These are phyloP conservation scores for Termitomyces sp. DNA, from an alignment of 768 basidiomycete genomes.

Conservation along the genomic window DNA sequence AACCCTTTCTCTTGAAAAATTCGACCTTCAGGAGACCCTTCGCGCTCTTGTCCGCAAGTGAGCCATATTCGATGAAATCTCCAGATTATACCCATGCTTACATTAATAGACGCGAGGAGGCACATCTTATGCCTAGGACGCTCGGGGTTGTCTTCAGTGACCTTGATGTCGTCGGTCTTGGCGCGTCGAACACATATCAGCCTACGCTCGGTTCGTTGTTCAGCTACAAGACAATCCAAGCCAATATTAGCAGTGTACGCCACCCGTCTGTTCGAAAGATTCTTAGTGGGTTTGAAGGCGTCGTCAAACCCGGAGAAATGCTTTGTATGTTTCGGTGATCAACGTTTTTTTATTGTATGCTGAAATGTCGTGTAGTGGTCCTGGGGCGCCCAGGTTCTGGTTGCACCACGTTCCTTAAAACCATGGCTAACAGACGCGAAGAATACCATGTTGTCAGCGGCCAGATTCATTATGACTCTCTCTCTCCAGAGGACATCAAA, in stretches of 20 bases:
- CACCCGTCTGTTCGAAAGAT: constrained; percentile 68
- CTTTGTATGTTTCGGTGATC: constrained; percentile 48
- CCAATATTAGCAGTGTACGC: constrained; percentile 37
- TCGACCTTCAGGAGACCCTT: constrained; percentile 28
- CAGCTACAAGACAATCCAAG: constrained; percentile 37
- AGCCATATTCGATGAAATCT: constrained; percentile 5
- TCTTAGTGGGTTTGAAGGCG: constrained; percentile 59
- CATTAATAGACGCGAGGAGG: constrained; percentile 13
- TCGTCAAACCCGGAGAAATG: constrained; percentile 71
- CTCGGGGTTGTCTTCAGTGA: constrained; percentile 51
- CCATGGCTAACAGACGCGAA: constrained; percentile 69
- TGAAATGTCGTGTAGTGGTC: constrained; percentile 49
- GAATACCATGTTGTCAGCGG: constrained; percentile 73
- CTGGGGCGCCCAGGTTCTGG: constrained; percentile 84
- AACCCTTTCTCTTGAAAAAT: too few species aligned
- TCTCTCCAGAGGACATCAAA: constrained; percentile 59
- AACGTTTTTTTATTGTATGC: background rate
- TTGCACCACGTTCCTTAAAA: constrained; percentile 81
- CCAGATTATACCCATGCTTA: background rate
- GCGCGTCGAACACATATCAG: constrained; percentile 40
- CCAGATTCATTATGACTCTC: constrained; percentile 71
- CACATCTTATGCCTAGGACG: constrained; percentile 25
- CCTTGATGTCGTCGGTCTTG: constrained; percentile 50
- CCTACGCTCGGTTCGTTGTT: constrained; percentile 52
- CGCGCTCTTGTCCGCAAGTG: constrained; percentile 23